Conservation (phyloP, 2,329 filamentous ascomycete genomes). For the Aphanoascus verrucosus region DNA sequence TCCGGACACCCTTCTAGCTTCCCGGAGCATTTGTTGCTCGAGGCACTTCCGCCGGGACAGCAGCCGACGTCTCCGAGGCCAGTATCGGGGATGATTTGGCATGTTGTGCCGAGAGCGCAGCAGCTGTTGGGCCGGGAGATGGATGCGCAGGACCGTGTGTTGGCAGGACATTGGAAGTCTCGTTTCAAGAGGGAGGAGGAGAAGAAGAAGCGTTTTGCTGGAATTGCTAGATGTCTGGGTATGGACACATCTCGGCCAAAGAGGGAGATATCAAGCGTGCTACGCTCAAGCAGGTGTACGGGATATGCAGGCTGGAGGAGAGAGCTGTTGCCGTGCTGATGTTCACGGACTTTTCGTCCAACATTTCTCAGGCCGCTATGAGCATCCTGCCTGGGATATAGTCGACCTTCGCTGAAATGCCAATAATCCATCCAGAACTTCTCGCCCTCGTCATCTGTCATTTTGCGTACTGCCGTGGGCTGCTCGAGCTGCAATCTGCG, state of each 20-base stretch:
- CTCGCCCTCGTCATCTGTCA: conserved; percentile 38
- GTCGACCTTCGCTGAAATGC: conserved; percentile 24
- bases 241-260: conserved; percentile 8
- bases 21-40: conserved; percentile 44
- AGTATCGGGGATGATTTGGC: conserved; percentile 43
- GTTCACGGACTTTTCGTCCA: neutral
- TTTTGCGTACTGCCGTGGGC: conserved; percentile 32
- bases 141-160: conserved; percentile 43
- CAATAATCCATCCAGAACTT: conserved; percentile 41
- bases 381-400: neutral
- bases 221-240: conserved; percentile 11
- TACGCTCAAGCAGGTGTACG: neutral
- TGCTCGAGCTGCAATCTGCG: conserved; percentile 22
- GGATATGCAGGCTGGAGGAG: neutral
- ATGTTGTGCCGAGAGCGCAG: conserved; percentile 44
- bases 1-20: conserved; percentile 53
- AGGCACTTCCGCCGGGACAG: conserved; percentile 44
- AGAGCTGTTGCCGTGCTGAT: neutral
- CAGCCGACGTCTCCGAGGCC: conserved; percentile 50
- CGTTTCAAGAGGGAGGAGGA: conserved; percentile 29
- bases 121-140: conserved; percentile 50
- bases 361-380: neutral
- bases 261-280: neutral
- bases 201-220: too few species aligned
- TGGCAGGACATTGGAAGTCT: conserved; percentile 48